Conservation (phyloP, 169 alveolate genomes). For the Eimeria praecox region DNA sequence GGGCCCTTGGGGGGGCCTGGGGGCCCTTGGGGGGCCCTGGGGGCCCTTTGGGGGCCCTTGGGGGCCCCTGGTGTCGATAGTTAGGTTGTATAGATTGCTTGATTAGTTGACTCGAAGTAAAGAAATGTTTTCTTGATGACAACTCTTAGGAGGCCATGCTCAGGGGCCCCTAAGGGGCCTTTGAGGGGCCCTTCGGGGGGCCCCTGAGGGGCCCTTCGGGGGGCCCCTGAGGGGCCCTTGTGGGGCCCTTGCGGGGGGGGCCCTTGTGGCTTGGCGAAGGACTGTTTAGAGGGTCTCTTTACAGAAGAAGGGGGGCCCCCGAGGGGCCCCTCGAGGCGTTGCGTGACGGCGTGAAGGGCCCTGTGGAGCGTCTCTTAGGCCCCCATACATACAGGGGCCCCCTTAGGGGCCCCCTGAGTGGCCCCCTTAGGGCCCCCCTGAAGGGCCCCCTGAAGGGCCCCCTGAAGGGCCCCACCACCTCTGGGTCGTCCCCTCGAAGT, state of each 20-base stretch:
- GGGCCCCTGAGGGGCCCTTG: no score
- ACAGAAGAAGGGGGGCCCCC: neutral
- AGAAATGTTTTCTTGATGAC: neutral
- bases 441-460: no score
- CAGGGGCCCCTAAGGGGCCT: no score
- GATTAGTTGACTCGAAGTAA: neutral
- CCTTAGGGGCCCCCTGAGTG: neutral
- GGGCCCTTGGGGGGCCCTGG: neutral
- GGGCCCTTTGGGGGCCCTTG: neutral
- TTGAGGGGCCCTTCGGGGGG: no score
- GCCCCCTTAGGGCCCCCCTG: no score
- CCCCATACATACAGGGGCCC: neutral
- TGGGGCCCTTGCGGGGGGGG: no score
- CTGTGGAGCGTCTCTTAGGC: neutral
- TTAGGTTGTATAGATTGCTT: neutral
- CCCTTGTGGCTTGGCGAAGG: neutral
- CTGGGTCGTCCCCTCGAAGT: no score
- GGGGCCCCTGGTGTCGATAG: neutral
- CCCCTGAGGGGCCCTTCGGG: no score
- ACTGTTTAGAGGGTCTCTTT: neutral
- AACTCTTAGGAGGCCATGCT: neutral
- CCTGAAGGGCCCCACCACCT: no score
- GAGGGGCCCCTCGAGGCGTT: neutral
- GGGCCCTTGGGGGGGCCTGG: neutral
- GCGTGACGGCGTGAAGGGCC: neutral